phyloP scores from a whole-genome alignment of 169 alveolate species.

The Miamiensis avidus region DNA sequence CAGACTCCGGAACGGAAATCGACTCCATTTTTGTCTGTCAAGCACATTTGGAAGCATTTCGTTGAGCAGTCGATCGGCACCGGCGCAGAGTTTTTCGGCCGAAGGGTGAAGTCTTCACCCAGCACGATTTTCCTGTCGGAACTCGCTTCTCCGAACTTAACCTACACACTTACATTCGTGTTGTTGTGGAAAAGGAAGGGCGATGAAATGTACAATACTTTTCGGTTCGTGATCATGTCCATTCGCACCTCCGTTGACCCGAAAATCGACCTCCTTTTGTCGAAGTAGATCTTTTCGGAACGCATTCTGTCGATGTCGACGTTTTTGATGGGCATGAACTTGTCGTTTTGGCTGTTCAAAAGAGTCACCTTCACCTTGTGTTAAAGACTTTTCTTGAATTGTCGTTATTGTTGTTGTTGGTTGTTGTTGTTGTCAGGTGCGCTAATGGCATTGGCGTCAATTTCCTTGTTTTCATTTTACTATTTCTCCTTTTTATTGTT shows the following conservation, averaged over 20 bases:
- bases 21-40: background rate
- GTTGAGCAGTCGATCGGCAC: constrained; percentile 5
- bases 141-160: constrained; percentile 5
- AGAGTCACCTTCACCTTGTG: too few species aligned
- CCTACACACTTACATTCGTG: background rate
- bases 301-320: constrained; percentile 17
- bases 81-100: background rate
- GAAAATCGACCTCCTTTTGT: background rate
- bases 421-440: too few species aligned
- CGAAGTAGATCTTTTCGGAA: background rate
- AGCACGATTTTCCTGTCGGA: background rate
- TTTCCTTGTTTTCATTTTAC: too few species aligned
- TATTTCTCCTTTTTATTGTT: too few species aligned
- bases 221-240: constrained; percentile 2
- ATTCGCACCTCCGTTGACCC: constrained; percentile 7
- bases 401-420: too few species aligned
- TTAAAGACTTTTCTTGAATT: too few species aligned
- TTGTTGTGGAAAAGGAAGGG: background rate
- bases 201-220: constrained; percentile 21
- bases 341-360: too few species aligned
- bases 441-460: too few species aligned
- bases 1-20: background rate
- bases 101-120: background rate
- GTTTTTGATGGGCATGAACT: background rate
- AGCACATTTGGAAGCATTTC: background rate